These are phyloP conservation scores for Incumbomyces lentus DNA, from an alignment of 2,329 filamentous ascomycete genomes.

Conservation along the genomic window DNA sequence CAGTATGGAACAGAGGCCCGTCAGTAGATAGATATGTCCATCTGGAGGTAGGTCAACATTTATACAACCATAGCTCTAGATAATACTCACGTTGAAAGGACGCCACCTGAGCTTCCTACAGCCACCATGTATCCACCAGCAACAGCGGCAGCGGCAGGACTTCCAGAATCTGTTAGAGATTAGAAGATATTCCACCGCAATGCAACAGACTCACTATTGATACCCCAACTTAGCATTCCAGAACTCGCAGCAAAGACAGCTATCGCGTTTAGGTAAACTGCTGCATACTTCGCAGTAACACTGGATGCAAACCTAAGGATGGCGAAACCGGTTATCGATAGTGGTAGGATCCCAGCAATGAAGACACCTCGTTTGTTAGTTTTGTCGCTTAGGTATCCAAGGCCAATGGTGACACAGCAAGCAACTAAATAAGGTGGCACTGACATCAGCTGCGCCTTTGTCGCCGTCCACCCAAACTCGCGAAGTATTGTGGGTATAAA, in stretches of 20 bases:
- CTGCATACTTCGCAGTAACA: slow-evolving; percentile 59
- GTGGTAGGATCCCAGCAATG: slow-evolving; percentile 30
- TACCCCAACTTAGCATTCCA: slow-evolving; percentile 72
- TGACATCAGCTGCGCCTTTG: slow-evolving; percentile 22
- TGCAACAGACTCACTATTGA: slow-evolving; percentile 44
- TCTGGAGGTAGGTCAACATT: neutral
- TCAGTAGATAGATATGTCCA: slow-evolving; percentile 26
- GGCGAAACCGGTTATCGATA: slow-evolving; percentile 64
- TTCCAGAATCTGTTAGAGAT: slow-evolving; percentile 23
- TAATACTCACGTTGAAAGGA: slow-evolving; percentile 50
- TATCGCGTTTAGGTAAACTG: slow-evolving; percentile 70
- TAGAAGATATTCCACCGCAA: too few relatives aligned
- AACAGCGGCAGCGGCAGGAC: slow-evolving; percentile 59
- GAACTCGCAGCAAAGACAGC: slow-evolving; percentile 84
- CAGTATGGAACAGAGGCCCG: slow-evolving; percentile 40
- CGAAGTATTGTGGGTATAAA: slow-evolving; percentile 31
- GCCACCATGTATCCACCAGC: slow-evolving; percentile 68
- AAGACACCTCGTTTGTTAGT: too few relatives aligned
- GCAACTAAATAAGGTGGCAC: too few relatives aligned
- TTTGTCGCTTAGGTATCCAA: too few relatives aligned
- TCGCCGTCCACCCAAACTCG: slow-evolving; percentile 31
- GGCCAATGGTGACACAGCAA: too few relatives aligned
- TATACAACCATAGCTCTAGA: too few relatives aligned
- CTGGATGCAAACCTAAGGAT: slow-evolving; percentile 63
- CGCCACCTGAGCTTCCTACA: slow-evolving; percentile 69